These are phyloP conservation scores for Catharanthus roseus DNA, from an alignment of 257 asterid species.

Conservation along the genomic window DNA sequence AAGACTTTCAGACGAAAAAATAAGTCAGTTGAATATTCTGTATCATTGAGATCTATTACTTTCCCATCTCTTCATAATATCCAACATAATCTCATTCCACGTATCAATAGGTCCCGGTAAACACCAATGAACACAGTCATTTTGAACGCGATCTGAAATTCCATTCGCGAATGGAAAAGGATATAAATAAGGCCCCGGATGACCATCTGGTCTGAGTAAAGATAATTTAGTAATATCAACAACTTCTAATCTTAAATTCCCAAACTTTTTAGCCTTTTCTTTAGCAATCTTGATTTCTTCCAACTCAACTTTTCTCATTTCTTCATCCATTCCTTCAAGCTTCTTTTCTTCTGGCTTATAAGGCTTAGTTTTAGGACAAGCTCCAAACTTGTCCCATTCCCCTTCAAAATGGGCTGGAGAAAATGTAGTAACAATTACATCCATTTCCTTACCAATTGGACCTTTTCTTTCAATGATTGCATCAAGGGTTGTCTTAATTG, in stretches of 20 bases:
- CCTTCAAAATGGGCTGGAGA: slow-evolving; percentile 84
- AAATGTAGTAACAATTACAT: slow-evolving; percentile 54
- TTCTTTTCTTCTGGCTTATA: slow-evolving; percentile 30
- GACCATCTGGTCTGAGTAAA: slow-evolving; percentile 69
- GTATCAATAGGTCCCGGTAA: slow-evolving; percentile 83
- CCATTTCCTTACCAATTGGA: slow-evolving; percentile 3
- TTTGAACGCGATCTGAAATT: slow-evolving; percentile 43
- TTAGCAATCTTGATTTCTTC: slow-evolving; percentile 33
- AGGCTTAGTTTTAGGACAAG: slow-evolving; percentile 62
- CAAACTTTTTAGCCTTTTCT: slow-evolving; percentile 13
- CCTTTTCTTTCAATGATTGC: slow-evolving; percentile 24
- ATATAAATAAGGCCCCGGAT: slow-evolving; percentile 79
- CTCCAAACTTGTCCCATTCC: slow-evolving; percentile 73
- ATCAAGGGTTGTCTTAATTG: slow-evolving; percentile 41
- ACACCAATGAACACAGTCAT: slow-evolving; percentile 95
- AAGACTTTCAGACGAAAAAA: too few relatives aligned
- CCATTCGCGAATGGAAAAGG: slow-evolving; percentile 68
- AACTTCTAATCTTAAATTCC: slow-evolving; percentile 37
- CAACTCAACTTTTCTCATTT: slow-evolving; percentile 55
- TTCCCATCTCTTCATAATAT: slow-evolving; percentile 36
- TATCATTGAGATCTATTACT: neutral
- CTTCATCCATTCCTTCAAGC: slow-evolving; percentile 54
- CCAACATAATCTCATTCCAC: slow-evolving; percentile 70
- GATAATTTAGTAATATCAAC: slow-evolving; percentile 64
- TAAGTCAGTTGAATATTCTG: too few relatives aligned